Conservation (phyloP, 768 basidiomycete species). For the Leccinum disarticulatum region DNA sequence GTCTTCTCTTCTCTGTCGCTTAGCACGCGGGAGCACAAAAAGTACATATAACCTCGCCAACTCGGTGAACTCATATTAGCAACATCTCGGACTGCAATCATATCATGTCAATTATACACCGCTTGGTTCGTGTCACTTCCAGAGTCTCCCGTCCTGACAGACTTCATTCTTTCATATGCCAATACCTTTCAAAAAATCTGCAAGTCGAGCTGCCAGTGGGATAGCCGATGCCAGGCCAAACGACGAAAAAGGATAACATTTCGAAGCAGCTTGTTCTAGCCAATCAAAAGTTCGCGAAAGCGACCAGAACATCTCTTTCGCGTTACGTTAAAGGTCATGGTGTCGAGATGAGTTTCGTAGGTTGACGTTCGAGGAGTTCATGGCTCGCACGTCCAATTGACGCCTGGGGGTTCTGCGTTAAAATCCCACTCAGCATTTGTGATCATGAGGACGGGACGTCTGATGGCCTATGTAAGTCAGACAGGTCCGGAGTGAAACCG, state of each 20-base stretch:
- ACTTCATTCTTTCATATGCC: slow-evolving; percentile 40
- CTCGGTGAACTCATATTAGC: neutral
- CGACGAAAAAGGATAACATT: neutral
- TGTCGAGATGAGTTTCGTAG: neutral
- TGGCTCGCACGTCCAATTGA: too few species aligned
- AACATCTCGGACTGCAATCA: neutral
- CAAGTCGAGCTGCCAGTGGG: slow-evolving; percentile 32
- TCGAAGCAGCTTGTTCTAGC: neutral
- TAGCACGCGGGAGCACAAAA: slow-evolving; percentile 7
- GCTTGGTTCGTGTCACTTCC: slow-evolving; percentile 44
- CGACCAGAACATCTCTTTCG: neutral
- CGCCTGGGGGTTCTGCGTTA: neutral
- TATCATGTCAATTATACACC: slow-evolving; percentile 28
- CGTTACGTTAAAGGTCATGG: neutral
- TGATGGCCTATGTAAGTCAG: neutral
- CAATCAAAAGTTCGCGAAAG: neutral
- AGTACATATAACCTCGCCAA: slow-evolving; percentile 3
- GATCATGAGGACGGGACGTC: neutral
- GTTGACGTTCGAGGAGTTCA: neutral
- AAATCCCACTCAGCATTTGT: neutral
- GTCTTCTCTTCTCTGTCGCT: slow-evolving; percentile 11
- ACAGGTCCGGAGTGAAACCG: neutral
- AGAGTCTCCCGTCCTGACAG: slow-evolving; percentile 40
- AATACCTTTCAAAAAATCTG: slow-evolving; percentile 36
- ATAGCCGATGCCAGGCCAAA: slow-evolving; percentile 22